Evolutionary conservation across 2,329 filamentous ascomycete species (phyloP).

Genomic region (Moelleriella libera): DNA sequence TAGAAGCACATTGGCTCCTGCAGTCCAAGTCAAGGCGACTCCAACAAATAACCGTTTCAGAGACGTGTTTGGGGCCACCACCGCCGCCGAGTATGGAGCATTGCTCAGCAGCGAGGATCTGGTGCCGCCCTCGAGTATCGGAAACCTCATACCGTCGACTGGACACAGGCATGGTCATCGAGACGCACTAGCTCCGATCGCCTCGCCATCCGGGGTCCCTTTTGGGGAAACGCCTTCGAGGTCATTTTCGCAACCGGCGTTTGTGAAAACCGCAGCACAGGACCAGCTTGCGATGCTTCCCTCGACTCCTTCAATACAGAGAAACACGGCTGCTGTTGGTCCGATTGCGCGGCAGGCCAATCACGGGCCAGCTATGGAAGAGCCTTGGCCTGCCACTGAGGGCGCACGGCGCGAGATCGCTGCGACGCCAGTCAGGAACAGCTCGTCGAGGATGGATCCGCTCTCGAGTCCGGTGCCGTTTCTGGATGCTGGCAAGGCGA

Average conservation of each 20-base stretch:
- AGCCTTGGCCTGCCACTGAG: conserved; percentile 1
- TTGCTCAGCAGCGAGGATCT: conserved; percentile 12
- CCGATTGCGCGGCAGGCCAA: conserved; percentile 4
- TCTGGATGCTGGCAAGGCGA: conserved; percentile 7
- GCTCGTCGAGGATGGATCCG: conserved; percentile 7
- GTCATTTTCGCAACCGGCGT: conserved; percentile 10
- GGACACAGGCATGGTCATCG: conserved; percentile 17
- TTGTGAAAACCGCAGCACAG: conserved; percentile 13
- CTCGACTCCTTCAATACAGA: conserved; percentile 20
- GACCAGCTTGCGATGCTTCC: conserved; percentile 16
- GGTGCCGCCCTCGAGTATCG: conserved; percentile 22
- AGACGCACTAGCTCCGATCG: conserved; percentile 15
- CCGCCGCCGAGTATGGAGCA: too few relatives aligned
- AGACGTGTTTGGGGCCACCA: conserved; percentile 23
- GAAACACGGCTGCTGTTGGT: conserved; percentile 8
- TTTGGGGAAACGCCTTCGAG: conserved; percentile 18
- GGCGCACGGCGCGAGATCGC: conserved; percentile 9
- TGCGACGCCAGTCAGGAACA: conserved; percentile 25
- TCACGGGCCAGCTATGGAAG: conserved; percentile 6
- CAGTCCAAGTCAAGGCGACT: conserved; percentile 41
- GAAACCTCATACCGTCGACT: conserved; percentile 26
- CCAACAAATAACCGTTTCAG: conserved; percentile 40
- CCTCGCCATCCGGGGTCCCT: conserved; percentile 14
- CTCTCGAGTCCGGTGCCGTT: conserved; percentile 7
- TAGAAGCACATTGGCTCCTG: conserved; percentile 20